Percentiles rank a stretch among this genome's conserved stretches.
These are phyloP conservation scores for Nitzschia sp. DNA, from an alignment of 108 stramenopile genomes.

Conservation along the genomic window DNA sequence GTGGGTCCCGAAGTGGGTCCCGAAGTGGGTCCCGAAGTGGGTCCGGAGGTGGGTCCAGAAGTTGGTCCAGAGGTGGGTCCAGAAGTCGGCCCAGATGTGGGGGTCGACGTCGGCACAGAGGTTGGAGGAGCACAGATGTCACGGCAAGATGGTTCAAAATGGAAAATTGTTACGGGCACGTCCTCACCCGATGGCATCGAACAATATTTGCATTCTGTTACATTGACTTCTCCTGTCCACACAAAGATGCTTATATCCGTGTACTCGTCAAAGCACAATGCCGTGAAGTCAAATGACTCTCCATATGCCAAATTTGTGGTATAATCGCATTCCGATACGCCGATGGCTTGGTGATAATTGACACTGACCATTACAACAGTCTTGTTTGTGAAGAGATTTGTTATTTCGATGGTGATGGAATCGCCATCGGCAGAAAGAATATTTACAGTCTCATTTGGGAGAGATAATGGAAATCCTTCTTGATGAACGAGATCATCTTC, in stretches of 20 bases:
- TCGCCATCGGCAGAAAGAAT: not conserved
- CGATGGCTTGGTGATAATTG: not conserved
- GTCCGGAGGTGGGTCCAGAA: slow-evolving; percentile 10
- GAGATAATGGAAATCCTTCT: not conserved
- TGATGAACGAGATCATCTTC: not conserved
- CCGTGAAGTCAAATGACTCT: not conserved
- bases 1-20: slow-evolving; percentile 19
- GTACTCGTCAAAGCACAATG: slow-evolving; percentile 3
- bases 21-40: not conserved
- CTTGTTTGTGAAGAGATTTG: not conserved
- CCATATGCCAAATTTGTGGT: not conserved
- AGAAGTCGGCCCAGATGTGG: slow-evolving; percentile 9
- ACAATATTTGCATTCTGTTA: not conserved
- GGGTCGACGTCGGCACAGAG: not conserved
- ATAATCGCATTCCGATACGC: not conserved
- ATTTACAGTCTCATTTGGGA: not conserved
- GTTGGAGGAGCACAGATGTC: slow-evolving; percentile 10
- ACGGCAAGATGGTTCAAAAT: not conserved
- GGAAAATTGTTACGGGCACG: not conserved
- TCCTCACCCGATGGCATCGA: not conserved
- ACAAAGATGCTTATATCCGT: slow-evolving; percentile 3
- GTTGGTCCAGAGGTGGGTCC: slow-evolving; percentile 10
- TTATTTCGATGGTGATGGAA: not conserved
- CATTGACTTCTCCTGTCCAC: not conserved
- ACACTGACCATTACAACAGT: not conserved